Percentiles rank a stretch among this genome's conserved stretches.
Conservation (phyloP, 179 eudicot genomes). For the Pouteria campechiana region DNA sequence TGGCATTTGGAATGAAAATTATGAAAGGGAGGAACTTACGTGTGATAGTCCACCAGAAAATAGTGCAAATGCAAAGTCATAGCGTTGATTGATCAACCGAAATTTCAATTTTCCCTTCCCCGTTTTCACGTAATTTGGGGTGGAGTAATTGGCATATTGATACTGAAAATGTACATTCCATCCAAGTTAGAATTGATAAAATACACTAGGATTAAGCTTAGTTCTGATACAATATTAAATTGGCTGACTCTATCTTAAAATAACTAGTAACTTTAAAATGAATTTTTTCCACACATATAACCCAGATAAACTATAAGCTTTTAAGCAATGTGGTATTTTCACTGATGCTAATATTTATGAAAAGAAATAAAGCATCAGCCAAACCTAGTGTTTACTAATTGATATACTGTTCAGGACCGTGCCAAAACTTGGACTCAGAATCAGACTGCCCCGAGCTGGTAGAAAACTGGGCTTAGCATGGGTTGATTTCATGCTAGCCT, state of each 20-base stretch:
- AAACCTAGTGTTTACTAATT: too few relatives aligned
- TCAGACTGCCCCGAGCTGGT: neutral
- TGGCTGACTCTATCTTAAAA: too few relatives aligned
- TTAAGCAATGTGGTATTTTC: neutral
- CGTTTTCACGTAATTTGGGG: constrained; percentile 30
- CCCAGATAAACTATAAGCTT: neutral
- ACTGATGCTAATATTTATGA: too few relatives aligned
- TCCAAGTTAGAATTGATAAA: neutral
- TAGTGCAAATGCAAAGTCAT: constrained; percentile 65
- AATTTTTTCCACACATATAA: neutral
- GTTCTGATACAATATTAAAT: neutral
- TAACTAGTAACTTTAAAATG: neutral
- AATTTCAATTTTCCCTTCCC: constrained; percentile 61
- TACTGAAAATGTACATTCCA: constrained; percentile 33
- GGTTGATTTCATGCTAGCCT: neutral
- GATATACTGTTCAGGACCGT: neutral
- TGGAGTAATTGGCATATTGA: constrained; percentile 59
- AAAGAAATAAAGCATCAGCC: too few relatives aligned
- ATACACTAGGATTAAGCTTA: neutral
- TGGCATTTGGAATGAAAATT: too few relatives aligned
- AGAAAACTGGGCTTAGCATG: neutral
- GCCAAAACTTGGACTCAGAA: neutral
- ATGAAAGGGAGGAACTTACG: constrained; percentile 26
- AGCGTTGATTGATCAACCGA: constrained; percentile 72
- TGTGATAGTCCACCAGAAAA: constrained; percentile 47